These are phyloP conservation scores for Sanghuangporus weigelae DNA, from an alignment of 1,284 basidiomycete species.

Conservation along the genomic window DNA sequence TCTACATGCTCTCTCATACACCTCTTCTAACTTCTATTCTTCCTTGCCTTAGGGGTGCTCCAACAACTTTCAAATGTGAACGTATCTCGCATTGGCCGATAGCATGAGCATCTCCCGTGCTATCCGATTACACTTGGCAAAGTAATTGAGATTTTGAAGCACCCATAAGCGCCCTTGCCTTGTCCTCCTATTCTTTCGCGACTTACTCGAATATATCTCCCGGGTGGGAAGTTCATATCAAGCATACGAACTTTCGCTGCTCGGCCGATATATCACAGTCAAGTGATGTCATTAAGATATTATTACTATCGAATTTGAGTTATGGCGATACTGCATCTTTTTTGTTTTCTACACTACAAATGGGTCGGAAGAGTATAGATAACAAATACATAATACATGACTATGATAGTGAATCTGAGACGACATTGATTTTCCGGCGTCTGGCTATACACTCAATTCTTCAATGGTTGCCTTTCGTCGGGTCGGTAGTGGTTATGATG, in stretches of 20 bases:
- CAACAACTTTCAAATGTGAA: not conserved
- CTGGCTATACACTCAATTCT: too few relatives aligned
- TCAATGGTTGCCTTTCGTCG: too few relatives aligned
- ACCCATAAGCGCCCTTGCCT: not conserved
- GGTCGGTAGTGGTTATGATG: too few relatives aligned
- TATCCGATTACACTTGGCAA: not conserved
- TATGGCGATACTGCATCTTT: too few relatives aligned
- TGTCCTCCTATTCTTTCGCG: not conserved
- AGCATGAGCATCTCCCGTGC: not conserved
- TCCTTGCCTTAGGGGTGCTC: not conserved
- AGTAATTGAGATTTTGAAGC: not conserved
- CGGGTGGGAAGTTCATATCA: not conserved
- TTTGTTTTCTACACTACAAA: too few relatives aligned
- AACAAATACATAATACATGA: too few relatives aligned
- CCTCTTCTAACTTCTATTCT: not conserved
- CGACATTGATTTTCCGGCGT: too few relatives aligned
- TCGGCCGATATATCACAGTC: not conserved
- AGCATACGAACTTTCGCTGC: not conserved
- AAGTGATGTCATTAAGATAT: too few relatives aligned
- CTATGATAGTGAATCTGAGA: too few relatives aligned
- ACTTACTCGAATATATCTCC: not conserved
- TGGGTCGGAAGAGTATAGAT: too few relatives aligned
- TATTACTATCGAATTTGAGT: too few relatives aligned
- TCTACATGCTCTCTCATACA: not conserved
- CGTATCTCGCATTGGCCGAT: not conserved